phyloP scores from a whole-genome alignment of 23 red algal species.

The Cyanidium caldarium region DNA sequence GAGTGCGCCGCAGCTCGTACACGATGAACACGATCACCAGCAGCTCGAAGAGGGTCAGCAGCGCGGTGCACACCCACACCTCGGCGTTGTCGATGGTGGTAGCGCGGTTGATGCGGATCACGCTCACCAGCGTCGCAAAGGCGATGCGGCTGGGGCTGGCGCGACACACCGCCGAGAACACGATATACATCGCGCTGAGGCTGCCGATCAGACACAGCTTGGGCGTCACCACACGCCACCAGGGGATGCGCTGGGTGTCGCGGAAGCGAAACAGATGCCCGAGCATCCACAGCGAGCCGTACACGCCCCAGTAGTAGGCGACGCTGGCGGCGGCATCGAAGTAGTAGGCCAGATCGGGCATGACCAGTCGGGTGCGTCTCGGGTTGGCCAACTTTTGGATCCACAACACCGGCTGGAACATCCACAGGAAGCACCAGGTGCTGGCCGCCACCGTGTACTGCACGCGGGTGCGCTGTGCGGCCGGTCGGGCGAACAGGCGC shows the following conservation, averaged over 20 bases:
- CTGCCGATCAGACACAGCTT: neutral
- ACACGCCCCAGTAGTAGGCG: neutral
- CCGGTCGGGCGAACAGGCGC: neutral
- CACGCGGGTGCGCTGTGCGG: neutral
- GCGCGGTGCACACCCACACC: neutral
- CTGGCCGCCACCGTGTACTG: neutral
- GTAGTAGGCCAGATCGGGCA: no score
- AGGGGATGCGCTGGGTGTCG: neutral
- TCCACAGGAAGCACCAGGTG: conserved; percentile 2
- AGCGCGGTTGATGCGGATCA: neutral
- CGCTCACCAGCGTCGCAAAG: neutral
- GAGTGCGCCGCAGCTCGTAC: neutral
- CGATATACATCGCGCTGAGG: neutral
- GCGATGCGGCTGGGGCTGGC: neutral
- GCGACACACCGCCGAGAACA: neutral
- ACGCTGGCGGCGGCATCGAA: no score
- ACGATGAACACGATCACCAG: neutral
- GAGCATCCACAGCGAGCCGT: neutral
- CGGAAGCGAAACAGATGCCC: neutral
- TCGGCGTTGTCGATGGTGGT: neutral
- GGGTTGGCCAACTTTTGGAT: no score
- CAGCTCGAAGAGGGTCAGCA: neutral
- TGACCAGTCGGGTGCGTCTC: no score
- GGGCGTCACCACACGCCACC: neutral
- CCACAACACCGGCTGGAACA: no score